Evolutionary conservation across 345 rosid genomes (phyloP).

Genomic region (Brassica cretica): DNA sequence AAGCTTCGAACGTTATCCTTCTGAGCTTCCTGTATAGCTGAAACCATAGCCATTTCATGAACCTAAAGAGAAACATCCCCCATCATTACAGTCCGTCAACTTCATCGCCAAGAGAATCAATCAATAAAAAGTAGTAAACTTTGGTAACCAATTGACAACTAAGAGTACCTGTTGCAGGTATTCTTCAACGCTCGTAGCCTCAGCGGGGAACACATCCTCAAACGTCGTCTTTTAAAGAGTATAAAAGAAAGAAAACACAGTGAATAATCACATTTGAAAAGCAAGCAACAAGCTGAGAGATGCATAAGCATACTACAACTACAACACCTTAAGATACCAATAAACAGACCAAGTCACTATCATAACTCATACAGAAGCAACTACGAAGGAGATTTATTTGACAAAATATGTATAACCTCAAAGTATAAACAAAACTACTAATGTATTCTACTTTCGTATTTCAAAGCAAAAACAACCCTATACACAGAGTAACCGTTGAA

Average conservation of each 20-base stretch:
- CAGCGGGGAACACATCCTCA: conserved; percentile 98
- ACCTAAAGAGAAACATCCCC: conserved; percentile 45
- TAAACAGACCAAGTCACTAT: background rate
- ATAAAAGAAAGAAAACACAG: conserved; percentile 6
- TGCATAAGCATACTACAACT: background rate
- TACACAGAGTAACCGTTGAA: background rate
- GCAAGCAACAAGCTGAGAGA: background rate
- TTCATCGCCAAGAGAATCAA: background rate
- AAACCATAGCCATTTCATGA: conserved; percentile 98
- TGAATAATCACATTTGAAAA: background rate
- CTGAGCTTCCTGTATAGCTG: conserved; percentile 96
- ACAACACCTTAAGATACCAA: conserved; percentile 2
- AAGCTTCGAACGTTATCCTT: conserved; percentile 90
- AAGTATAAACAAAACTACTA: no score
- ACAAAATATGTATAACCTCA: no score
- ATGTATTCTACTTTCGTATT: background rate
- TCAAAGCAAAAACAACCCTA: background rate
- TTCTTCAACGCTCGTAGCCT: conserved; percentile 92
- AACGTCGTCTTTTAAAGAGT: conserved; percentile 64
- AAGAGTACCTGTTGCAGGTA: conserved; percentile 86
- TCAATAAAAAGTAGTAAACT: background rate
- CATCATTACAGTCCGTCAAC: background rate
- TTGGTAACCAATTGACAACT: background rate
- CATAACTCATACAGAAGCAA: background rate
- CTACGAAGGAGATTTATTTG: no score